A percentile compares a stretch with the other conserved stretches of the same genome.
Evolutionary conservation across 2,329 filamentous ascomycete genomes (phyloP).

Genomic region (Zymoseptoria pseudotritici): DNA sequence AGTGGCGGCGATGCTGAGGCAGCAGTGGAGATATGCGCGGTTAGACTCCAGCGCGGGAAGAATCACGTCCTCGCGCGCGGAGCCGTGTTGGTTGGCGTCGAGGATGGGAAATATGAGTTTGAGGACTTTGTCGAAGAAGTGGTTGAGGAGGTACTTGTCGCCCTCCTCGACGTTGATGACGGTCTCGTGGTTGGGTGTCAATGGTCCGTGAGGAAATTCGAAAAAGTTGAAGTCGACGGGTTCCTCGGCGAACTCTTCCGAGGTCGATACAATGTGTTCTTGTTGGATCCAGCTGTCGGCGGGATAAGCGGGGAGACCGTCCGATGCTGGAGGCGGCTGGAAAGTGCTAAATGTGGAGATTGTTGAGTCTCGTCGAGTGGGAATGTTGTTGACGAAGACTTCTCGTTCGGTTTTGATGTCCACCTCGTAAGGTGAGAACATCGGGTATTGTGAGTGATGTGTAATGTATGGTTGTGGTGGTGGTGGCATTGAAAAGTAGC

Average conservation of each 20-base stretch:
- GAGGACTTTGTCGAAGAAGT: constrained; percentile 83
- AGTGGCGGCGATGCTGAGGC: constrained; percentile 83
- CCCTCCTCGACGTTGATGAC: constrained; percentile 78
- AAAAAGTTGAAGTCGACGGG: constrained; percentile 69
- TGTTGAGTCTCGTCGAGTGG: constrained; percentile 75
- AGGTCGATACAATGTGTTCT: constrained; percentile 59
- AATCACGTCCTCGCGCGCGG: constrained; percentile 71
- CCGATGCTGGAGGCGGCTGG: constrained; percentile 66
- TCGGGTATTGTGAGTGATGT: constrained; percentile 39
- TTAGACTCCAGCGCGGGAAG: constrained; percentile 84
- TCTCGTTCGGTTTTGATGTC: constrained; percentile 94
- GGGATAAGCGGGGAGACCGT: constrained; percentile 54
- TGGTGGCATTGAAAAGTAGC: constrained; percentile 57
- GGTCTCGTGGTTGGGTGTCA: constrained; percentile 58
- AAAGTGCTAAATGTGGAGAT: constrained; percentile 92
- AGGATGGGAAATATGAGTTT: constrained; percentile 87
- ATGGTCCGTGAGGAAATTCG: constrained; percentile 64
- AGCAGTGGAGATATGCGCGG: constrained; percentile 91
- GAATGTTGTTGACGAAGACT: constrained; percentile 86
- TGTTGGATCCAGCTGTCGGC: constrained; percentile 66
- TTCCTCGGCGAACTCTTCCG: constrained; percentile 56
- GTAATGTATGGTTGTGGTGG: constrained; percentile 32
- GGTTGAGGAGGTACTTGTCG: constrained; percentile 78
- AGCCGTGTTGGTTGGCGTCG: constrained; percentile 81
- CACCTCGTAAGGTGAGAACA: constrained; percentile 77